phyloP scores from a whole-genome alignment of 2,329 filamentous ascomycete genomes.

The Camillea tinctor region DNA sequence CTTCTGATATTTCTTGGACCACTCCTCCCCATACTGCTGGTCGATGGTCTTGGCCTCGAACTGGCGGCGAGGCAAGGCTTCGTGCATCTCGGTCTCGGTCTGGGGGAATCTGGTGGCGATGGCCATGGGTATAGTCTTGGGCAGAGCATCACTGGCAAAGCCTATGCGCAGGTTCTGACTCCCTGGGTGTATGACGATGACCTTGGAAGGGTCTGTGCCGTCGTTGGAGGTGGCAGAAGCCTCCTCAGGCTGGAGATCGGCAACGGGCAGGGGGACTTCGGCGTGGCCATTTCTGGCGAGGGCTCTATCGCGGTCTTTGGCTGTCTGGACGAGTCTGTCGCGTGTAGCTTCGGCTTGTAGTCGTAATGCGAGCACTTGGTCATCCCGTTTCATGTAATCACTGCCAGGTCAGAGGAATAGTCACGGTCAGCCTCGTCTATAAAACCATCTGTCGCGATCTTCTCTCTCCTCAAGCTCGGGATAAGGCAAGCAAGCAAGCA shows the following conservation, averaged over 20 bases:
- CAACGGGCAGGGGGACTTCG: conserved; percentile 60
- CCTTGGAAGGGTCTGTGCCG: conserved; percentile 75
- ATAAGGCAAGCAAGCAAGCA: conserved; percentile 27
- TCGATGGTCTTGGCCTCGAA: conserved; percentile 63
- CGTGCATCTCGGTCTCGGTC: conserved; percentile 81
- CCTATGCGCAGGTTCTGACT: conserved; percentile 95
- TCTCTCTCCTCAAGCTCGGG: background rate
- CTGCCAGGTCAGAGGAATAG: conserved; percentile 43
- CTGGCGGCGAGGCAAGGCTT: conserved; percentile 72
- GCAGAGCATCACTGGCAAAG: conserved; percentile 90
- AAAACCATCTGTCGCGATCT: too few relatives aligned
- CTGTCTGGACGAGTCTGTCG: conserved; percentile 79
- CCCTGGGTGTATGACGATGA: conserved; percentile 92
- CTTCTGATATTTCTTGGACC: conserved; percentile 70
- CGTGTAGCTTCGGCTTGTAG: conserved; percentile 84
- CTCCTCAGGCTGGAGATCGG: conserved; percentile 59
- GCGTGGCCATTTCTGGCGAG: conserved; percentile 72
- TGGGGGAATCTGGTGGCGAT: conserved; percentile 76
- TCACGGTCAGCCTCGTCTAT: conserved; percentile 20
- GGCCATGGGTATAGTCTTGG: conserved; percentile 91
- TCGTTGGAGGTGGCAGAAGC: conserved; percentile 54
- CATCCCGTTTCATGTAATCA: conserved; percentile 97
- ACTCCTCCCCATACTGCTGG: conserved; percentile 85
- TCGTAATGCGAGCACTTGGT: conserved; percentile 87
- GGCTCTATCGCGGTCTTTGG: conserved; percentile 83